Percentiles rank a stretch among this genome's conserved stretches.
Conservation (phyloP, 73 alveolate species). For the Tetrahymena thermophila region DNA sequence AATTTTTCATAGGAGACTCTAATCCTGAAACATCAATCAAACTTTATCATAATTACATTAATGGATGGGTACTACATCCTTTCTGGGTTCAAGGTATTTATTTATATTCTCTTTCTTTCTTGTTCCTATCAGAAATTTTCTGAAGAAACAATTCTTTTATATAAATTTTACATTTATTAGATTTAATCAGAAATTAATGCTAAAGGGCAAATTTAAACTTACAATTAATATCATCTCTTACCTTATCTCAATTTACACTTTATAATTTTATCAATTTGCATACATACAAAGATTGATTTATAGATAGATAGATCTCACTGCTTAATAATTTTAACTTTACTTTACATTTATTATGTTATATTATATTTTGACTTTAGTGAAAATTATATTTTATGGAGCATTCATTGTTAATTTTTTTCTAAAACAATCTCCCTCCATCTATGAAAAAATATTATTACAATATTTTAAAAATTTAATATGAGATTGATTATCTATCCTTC, state of each 20-base stretch:
- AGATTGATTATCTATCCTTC: no score
- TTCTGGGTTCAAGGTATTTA: slow-evolving; percentile 81
- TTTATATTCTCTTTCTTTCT: neutral
- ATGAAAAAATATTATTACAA: no score
- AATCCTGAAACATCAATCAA: slow-evolving; percentile 20
- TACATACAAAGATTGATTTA: no score
- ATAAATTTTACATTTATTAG: neutral
- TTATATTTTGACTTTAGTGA: no score
- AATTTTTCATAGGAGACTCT: slow-evolving; percentile 16
- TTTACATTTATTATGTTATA: neutral
- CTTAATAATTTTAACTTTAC: neutral
- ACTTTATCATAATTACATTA: slow-evolving; percentile 35
- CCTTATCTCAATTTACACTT: neutral
- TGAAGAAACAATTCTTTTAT: neutral
- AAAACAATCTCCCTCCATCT: neutral
- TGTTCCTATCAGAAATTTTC: neutral
- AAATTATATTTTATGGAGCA: no score
- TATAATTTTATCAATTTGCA: no score
- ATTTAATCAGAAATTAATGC: neutral
- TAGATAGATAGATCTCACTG: neutral
- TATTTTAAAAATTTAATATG: no score
- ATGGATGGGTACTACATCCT: slow-evolving; percentile 67
- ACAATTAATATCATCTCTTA: neutral
- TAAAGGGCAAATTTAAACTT: neutral
- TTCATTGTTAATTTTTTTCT: neutral